Evolutionary conservation across 2,329 filamentous ascomycete species (phyloP).

Genomic region (Sporothrix protearum): DNA sequence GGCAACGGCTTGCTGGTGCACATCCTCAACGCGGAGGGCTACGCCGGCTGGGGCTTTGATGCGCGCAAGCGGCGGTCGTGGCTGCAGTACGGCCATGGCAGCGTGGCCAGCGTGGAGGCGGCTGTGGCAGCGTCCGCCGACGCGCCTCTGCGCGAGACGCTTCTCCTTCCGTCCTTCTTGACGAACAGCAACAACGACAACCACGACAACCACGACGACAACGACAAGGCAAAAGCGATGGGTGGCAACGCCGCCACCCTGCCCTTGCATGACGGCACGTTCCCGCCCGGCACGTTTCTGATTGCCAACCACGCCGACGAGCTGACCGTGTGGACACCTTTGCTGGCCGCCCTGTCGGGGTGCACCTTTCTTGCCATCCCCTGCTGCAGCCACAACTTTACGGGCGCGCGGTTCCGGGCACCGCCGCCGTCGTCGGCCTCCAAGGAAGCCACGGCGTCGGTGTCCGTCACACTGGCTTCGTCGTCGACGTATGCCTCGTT

Average conservation of each 20-base stretch:
- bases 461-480: constrained; percentile 42
- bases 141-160: constrained; percentile 38
- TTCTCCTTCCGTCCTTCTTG: constrained; percentile 38
- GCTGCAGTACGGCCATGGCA: constrained; percentile 59
- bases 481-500: constrained; percentile 78
- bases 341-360: constrained; percentile 71
- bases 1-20: constrained; percentile 90
- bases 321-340: constrained; percentile 90
- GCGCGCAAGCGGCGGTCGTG: constrained; percentile 83
- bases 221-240: no score
- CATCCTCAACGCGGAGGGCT: constrained; percentile 77
- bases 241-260: no score
- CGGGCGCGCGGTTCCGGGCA: constrained; percentile 70
- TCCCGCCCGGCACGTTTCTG: constrained; percentile 76
- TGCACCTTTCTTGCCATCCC: constrained; percentile 90
- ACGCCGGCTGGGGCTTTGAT: constrained; percentile 84
- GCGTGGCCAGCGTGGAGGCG: no score
- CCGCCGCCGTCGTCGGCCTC: constrained; percentile 47
- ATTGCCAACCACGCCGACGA: constrained; percentile 97
- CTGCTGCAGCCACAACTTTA: constrained; percentile 87
- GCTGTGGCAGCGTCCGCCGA: background rate
- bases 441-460: constrained; percentile 51
- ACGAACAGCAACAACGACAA: no score
- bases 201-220: no score
- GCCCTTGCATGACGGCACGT: constrained; percentile 58